phyloP scores from a whole-genome alignment of 2,329 filamentous ascomycete species.

The Fusarium paranaense region DNA sequence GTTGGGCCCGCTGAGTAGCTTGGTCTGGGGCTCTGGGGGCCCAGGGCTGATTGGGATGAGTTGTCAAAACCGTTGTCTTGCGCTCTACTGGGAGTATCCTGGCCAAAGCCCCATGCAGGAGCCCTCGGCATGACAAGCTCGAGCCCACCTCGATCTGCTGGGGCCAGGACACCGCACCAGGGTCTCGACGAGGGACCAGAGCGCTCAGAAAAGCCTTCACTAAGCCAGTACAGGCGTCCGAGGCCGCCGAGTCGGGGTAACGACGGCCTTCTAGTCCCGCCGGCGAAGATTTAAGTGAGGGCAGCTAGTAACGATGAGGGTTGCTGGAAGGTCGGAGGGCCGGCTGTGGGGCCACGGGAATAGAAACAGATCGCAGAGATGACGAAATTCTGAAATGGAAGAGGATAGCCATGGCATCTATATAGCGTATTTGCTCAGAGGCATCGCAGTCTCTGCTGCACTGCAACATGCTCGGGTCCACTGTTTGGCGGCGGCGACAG shows the following conservation, averaged over 20 bases:
- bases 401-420: conserved; percentile 41
- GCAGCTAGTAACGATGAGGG: conserved; percentile 28
- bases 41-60: conserved; percentile 49
- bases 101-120: conserved; percentile 51
- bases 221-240: conserved; percentile 39
- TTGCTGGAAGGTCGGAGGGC: conserved; percentile 22
- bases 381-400: conserved; percentile 39
- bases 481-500: conserved; percentile 28
- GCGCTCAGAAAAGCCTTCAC: conserved; percentile 33
- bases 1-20: conserved; percentile 42
- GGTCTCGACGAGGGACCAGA: conserved; percentile 50
- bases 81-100: conserved; percentile 56
- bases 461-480: conserved; percentile 38
- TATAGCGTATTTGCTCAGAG: conserved; percentile 36
- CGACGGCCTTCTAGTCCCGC: conserved; percentile 39
- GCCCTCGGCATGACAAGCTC: conserved; percentile 55
- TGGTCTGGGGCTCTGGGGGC: conserved; percentile 44
- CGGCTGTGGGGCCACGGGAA: conserved; percentile 34
- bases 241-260: conserved; percentile 41
- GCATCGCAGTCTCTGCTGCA: conserved; percentile 33
- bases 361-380: conserved; percentile 39
- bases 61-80: conserved; percentile 53
- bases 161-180: conserved; percentile 54
- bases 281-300: conserved; percentile 37
- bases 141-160: conserved; percentile 54